These are phyloP conservation scores for Furcasterigmium sp. DNA, from an alignment of 2,329 filamentous ascomycete genomes.

Conservation along the genomic window DNA sequence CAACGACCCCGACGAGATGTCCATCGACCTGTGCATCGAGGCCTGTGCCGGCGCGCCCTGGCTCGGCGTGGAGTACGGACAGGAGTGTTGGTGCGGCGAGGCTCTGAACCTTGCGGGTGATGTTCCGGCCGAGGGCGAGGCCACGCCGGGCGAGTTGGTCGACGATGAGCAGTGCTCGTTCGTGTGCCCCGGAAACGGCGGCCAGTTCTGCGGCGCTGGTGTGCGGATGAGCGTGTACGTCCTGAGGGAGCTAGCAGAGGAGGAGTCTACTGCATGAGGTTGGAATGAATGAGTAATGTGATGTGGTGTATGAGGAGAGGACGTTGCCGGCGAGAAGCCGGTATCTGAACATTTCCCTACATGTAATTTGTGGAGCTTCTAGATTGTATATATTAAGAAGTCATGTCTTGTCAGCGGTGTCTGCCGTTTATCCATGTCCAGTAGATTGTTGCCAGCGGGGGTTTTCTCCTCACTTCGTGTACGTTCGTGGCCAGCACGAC, in stretches of 20 bases:
- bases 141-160: constrained; percentile 10
- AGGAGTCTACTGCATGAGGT: background rate
- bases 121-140: constrained; percentile 1
- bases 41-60: constrained; percentile 12
- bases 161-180: constrained; percentile 10
- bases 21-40: constrained; percentile 11
- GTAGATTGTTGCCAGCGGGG: too few relatives aligned
- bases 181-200: constrained; percentile 9
- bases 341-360: too few relatives aligned
- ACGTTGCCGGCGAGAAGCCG: too few relatives aligned
- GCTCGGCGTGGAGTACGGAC: constrained; percentile 14
- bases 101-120: constrained; percentile 17
- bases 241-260: background rate
- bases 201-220: constrained; percentile 14
- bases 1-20: constrained; percentile 18
- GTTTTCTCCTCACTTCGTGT: too few relatives aligned
- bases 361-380: too few relatives aligned
- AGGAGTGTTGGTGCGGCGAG: constrained; percentile 16
- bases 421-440: too few relatives aligned
- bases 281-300: background rate
- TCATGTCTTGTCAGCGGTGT: too few relatives aligned
- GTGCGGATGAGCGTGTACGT: constrained; percentile 25
- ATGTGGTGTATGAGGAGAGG: background rate
- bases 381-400: too few relatives aligned
- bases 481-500: too few relatives aligned